Conservation (phyloP, 805 yeast species). For the Starmerella etchellsii region DNA sequence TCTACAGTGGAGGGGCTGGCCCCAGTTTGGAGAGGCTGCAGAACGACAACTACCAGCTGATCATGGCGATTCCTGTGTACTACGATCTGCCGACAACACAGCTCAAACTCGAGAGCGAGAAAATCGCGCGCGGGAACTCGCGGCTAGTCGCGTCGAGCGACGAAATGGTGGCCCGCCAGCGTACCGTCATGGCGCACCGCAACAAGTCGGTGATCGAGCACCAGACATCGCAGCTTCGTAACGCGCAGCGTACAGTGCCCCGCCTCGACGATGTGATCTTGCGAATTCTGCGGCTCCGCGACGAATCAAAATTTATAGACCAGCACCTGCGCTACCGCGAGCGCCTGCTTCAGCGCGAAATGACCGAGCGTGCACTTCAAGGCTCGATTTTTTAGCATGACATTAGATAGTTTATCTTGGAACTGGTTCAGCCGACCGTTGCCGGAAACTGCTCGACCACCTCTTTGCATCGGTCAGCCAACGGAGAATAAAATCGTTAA, state of each 20-base stretch:
- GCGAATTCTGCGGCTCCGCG: constrained; percentile 56
- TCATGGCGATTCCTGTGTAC: constrained; percentile 50
- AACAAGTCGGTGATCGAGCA: constrained; percentile 42
- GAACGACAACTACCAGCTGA: constrained; percentile 48
- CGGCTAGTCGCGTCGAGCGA: constrained; percentile 33
- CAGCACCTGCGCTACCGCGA: constrained; percentile 51
- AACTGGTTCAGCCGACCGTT: too few species aligned
- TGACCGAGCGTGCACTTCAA: constrained; percentile 35
- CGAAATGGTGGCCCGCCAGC: constrained; percentile 44
- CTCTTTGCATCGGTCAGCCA: too few species aligned
- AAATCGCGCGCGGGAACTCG: constrained; percentile 40
- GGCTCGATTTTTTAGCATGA: constrained; percentile 13
- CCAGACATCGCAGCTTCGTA: constrained; percentile 35
- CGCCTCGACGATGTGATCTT: constrained; percentile 55
- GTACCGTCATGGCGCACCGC: constrained; percentile 62
- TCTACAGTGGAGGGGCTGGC: constrained; percentile 71
- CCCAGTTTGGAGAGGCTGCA: constrained; percentile 55
- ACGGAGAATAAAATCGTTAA: too few species aligned
- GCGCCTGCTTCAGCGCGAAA: constrained; percentile 40
- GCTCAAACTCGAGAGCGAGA: constrained; percentile 46
- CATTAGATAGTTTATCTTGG: too few species aligned
- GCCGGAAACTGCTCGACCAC: too few species aligned
- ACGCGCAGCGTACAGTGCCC: constrained; percentile 36
- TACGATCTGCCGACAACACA: constrained; percentile 41
- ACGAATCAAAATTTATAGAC: constrained; percentile 46